These are phyloP conservation scores for Cytospora leucostoma DNA, from an alignment of 2,329 filamentous ascomycete species.

Conservation along the genomic window DNA sequence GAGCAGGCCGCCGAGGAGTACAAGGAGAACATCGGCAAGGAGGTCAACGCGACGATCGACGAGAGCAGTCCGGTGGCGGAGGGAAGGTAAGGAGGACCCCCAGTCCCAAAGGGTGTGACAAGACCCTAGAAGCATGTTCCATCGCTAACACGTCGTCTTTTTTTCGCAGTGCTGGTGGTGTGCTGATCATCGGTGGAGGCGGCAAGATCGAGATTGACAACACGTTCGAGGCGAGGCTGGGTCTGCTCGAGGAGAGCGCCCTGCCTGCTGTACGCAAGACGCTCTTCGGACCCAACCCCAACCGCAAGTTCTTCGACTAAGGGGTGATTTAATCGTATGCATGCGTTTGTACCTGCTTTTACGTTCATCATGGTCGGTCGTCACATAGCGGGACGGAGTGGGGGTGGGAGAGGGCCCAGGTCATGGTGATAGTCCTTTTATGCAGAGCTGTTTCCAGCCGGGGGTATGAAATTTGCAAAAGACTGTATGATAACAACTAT, in stretches of 20 bases:
- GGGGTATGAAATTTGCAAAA: constrained; percentile 6
- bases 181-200: constrained; percentile 74
- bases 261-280: constrained; percentile 82
- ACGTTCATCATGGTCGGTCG: constrained; percentile 19
- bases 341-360: constrained; percentile 18
- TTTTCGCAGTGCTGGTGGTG: constrained; percentile 72
- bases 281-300: constrained; percentile 91
- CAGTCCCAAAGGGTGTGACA: background rate
- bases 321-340: constrained; percentile 7
- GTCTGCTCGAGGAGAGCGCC: constrained; percentile 79
- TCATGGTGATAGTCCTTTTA: background rate
- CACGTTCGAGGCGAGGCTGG: constrained; percentile 89
- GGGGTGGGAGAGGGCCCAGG: background rate
- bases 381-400: constrained; percentile 18
- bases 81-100: constrained; percentile 65
- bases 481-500: constrained; percentile 12
- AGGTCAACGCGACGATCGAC: constrained; percentile 70
- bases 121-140: background rate
- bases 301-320: constrained; percentile 94
- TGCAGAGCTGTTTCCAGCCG: constrained; percentile 4
- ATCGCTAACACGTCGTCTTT: constrained; percentile 16
- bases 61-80: constrained; percentile 79
- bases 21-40: constrained; percentile 73
- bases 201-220: constrained; percentile 99
- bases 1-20: constrained; percentile 78